phyloP scores from a whole-genome alignment of 768 basidiomycete species.

The Russula griseocarnosa region DNA sequence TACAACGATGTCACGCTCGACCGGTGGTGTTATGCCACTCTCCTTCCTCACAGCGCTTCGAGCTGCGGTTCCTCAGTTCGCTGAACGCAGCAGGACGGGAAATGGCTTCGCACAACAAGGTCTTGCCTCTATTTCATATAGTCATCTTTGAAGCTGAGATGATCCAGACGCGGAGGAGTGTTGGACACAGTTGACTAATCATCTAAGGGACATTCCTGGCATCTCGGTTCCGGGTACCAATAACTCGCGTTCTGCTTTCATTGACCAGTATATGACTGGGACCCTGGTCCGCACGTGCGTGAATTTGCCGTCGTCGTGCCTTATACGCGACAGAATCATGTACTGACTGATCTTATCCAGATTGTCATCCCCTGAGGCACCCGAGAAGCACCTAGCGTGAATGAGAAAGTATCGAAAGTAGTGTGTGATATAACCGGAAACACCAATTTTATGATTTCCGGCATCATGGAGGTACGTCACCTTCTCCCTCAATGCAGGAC shows the following conservation, averaged over 20 bases:
- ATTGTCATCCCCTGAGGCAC: slow-evolving; percentile 74
- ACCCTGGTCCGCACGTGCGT: slow-evolving; percentile 68
- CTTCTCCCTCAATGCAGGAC: not conserved
- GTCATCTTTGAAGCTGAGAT: not conserved
- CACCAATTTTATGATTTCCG: slow-evolving; percentile 86
- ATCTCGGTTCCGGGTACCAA: slow-evolving; percentile 32
- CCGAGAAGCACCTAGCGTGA: slow-evolving; percentile 68
- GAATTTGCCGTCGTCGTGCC: not conserved
- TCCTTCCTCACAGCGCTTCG: slow-evolving; percentile 68
- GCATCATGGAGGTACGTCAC: slow-evolving; percentile 59
- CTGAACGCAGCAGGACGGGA: slow-evolving; percentile 54
- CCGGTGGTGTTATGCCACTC: slow-evolving; percentile 68
- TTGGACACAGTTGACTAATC: slow-evolving; percentile 68
- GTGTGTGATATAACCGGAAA: slow-evolving; percentile 85
- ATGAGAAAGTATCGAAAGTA: slow-evolving; percentile 70
- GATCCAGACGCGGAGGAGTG: slow-evolving; percentile 81
- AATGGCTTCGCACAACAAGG: slow-evolving; percentile 70
- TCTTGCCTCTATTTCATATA: slow-evolving; percentile 24
- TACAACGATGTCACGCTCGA: slow-evolving; percentile 65
- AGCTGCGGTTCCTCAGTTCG: slow-evolving; percentile 85
- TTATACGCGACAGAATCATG: slow-evolving; percentile 4
- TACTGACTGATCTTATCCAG: slow-evolving; percentile 38
- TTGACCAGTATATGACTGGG: slow-evolving; percentile 79
- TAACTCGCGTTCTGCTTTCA: slow-evolving; percentile 45
- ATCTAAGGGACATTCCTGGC: slow-evolving; percentile 66